Conservation (phyloP, 2,329 filamentous ascomycete species). For the Colletotrichum plurivorum region DNA sequence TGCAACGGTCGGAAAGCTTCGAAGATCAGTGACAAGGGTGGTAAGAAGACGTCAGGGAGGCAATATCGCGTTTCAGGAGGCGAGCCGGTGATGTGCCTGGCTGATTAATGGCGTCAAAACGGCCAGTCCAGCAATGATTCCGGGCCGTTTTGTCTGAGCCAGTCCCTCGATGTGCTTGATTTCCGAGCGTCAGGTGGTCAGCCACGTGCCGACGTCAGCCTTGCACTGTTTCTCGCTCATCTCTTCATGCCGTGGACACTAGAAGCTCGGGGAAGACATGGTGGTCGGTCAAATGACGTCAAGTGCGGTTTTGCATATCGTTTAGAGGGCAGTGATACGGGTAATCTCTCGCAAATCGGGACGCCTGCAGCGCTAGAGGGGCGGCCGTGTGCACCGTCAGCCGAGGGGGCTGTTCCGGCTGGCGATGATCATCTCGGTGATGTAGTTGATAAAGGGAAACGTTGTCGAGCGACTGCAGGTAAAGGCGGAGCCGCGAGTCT, state of each 20-base stretch:
- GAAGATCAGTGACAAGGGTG: background rate
- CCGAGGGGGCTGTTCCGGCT: background rate
- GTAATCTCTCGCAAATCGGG: conserved; percentile 15
- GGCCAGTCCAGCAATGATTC: conserved; percentile 2
- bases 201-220: conserved; percentile 25
- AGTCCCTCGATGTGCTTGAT: background rate
- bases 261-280: conserved; percentile 11
- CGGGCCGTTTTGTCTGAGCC: conserved; percentile 12
- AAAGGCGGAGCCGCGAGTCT: background rate
- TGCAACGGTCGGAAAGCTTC: background rate
- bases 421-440: conserved; percentile 11
- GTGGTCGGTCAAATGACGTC: conserved; percentile 30
- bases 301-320: conserved; percentile 18
- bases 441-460: background rate
- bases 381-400: background rate
- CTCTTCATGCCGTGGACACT: background rate
- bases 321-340: background rate
- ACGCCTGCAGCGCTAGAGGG: conserved; percentile 14
- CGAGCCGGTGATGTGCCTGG: background rate
- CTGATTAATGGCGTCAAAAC: conserved; percentile 19
- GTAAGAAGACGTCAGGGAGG: conserved; percentile 30
- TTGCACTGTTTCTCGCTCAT: background rate
- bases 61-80: conserved; percentile 11
- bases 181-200: conserved; percentile 10
- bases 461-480: background rate